A percentile compares a stretch with the other conserved stretches of the same genome.
phyloP scores from a whole-genome alignment of 345 rosid genomes.

The Theobroma cacao region DNA sequence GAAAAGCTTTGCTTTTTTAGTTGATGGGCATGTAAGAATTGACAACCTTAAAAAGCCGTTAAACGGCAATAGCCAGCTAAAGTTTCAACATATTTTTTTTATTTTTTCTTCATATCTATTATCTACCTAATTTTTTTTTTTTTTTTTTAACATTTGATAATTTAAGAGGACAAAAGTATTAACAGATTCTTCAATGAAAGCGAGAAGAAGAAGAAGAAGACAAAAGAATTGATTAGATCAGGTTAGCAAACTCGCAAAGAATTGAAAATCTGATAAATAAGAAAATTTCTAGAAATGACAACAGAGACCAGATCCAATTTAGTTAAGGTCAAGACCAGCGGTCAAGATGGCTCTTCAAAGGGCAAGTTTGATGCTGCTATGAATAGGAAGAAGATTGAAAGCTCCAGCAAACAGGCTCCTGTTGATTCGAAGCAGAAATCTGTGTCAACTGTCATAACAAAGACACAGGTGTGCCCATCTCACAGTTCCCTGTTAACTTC shows the following conservation, averaged over 20 bases:
- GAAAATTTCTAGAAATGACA: constrained; percentile 30
- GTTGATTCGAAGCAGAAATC: constrained; percentile 47
- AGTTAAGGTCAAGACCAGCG: constrained; percentile 39
- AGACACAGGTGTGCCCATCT: constrained; percentile 57
- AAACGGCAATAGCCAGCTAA: constrained; percentile 16
- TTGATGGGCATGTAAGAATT: neutral
- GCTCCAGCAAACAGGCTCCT: constrained; percentile 45
- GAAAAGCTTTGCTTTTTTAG: neutral
- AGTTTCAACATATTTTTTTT: neutral
- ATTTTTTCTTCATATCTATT: neutral
- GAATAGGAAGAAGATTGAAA: constrained; percentile 50
- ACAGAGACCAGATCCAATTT: constrained; percentile 44
- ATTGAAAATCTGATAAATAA: constrained; percentile 6
- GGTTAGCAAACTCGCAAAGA: neutral
- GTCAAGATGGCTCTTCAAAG: constrained; percentile 47
- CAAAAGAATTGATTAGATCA: neutral
- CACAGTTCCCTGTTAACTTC: neutral
- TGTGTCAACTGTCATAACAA: constrained; percentile 32
- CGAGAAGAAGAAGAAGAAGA: neutral
- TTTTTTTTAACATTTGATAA: neutral
- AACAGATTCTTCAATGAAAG: constrained; percentile 8
- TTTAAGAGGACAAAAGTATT: neutral
- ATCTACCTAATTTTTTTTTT: neutral
- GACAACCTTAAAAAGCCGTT: constrained; percentile 18
- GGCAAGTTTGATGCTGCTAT: constrained; percentile 38